These are phyloP conservation scores for Pascua guehoae DNA, from an alignment of 1,284 basidiomycete genomes.

Conservation along the genomic window DNA sequence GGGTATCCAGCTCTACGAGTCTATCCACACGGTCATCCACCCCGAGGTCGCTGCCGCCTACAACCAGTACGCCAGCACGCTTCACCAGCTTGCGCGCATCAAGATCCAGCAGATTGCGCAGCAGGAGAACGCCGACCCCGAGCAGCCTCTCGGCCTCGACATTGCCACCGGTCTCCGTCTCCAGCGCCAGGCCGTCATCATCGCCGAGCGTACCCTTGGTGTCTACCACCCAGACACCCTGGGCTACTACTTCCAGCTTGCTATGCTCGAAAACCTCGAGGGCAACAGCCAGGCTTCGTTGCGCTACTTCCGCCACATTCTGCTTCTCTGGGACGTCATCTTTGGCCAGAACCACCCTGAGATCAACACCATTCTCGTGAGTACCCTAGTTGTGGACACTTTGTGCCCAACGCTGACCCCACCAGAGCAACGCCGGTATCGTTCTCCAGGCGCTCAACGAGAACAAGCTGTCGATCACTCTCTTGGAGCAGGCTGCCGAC, in stretches of 20 bases:
- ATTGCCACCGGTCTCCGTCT: slow-evolving; percentile 53
- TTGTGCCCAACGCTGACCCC: slow-evolving; percentile 7
- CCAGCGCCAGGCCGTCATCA: slow-evolving; percentile 56
- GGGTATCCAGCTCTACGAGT: slow-evolving; percentile 57
- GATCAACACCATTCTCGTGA: slow-evolving; percentile 52
- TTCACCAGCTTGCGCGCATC: slow-evolving; percentile 50
- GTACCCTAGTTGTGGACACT: slow-evolving; percentile 16
- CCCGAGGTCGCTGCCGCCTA: slow-evolving; percentile 57
- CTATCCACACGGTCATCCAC: slow-evolving; percentile 57
- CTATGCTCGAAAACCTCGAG: slow-evolving; percentile 54
- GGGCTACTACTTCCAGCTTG: slow-evolving; percentile 57
- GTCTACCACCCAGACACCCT: slow-evolving; percentile 56
- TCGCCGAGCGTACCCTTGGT: slow-evolving; percentile 56
- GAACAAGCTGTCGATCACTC: slow-evolving; percentile 36
- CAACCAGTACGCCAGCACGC: slow-evolving; percentile 53
- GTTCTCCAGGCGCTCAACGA: slow-evolving; percentile 48
- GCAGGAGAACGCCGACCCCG: slow-evolving; percentile 39
- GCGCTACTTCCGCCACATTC: slow-evolving; percentile 54
- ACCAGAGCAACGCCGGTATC: slow-evolving; percentile 46
- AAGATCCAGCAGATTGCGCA: slow-evolving; percentile 45
- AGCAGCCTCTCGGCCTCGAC: slow-evolving; percentile 47
- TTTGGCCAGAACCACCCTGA: slow-evolving; percentile 56
- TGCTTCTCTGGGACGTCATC: slow-evolving; percentile 55
- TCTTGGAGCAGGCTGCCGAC: slow-evolving; percentile 40
- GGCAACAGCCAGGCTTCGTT: slow-evolving; percentile 51